Evolutionary conservation across 768 basidiomycete species (phyloP).

Genomic region (Phanerochaete carnosa): DNA sequence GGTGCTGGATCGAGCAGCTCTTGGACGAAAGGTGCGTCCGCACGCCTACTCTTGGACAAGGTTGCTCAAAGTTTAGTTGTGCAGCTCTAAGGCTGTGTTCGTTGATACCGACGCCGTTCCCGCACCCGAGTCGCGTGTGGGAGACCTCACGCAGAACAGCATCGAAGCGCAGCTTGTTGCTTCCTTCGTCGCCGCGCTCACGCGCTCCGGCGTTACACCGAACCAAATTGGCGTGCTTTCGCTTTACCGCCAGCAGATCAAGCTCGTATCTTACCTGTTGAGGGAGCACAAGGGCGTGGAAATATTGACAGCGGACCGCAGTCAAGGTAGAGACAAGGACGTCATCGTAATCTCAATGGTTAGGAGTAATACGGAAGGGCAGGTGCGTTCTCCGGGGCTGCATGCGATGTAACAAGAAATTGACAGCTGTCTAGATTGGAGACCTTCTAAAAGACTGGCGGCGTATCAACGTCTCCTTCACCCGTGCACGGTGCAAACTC

Average conservation of each 20-base stretch:
- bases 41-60: neutral
- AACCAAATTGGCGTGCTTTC: conserved; percentile 86
- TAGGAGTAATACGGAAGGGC: conserved; percentile 74
- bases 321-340: conserved; percentile 95
- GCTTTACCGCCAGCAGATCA: conserved; percentile 93
- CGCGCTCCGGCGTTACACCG: conserved; percentile 59
- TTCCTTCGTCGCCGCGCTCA: conserved; percentile 66
- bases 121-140: conserved; percentile 75
- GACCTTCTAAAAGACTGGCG: conserved; percentile 96
- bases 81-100: conserved; percentile 83
- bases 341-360: conserved; percentile 93
- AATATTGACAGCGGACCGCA: conserved; percentile 88
- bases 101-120: conserved; percentile 88
- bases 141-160: conserved; percentile 89
- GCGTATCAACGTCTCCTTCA: conserved; percentile 94
- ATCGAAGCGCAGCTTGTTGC: conserved; percentile 68
- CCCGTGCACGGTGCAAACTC: conserved; percentile 86
- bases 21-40: conserved; percentile 57
- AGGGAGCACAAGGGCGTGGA: conserved; percentile 59
- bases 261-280: conserved; percentile 72
- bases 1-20: conserved; percentile 72
- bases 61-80: neutral
- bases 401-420: neutral
- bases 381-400: conserved; percentile 42
- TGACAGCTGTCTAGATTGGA: conserved; percentile 56